Conservation (phyloP, 2,329 filamentous ascomycete species). For the Aspergillus vadensis region DNA sequence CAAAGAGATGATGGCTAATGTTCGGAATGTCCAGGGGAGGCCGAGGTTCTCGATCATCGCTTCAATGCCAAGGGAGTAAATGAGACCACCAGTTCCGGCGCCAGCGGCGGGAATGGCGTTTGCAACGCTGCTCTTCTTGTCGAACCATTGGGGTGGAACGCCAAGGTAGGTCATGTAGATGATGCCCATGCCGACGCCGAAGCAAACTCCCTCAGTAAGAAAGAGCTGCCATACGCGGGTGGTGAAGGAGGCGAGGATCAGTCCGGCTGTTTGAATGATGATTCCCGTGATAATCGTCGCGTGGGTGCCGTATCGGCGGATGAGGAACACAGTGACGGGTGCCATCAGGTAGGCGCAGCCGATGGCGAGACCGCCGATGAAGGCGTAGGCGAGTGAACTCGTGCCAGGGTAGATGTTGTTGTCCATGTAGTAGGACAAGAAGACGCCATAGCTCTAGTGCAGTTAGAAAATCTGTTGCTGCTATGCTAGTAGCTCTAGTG, state of each 20-base stretch:
- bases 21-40: conserved; percentile 47
- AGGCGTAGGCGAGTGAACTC: conserved; percentile 3
- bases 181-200: conserved; percentile 45
- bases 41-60: conserved; percentile 41
- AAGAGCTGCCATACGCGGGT: conserved; percentile 44
- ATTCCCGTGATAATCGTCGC: conserved; percentile 25
- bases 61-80: conserved; percentile 37
- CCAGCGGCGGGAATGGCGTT: conserved; percentile 45
- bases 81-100: conserved; percentile 44
- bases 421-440: conserved; percentile 11
- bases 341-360: conserved; percentile 10
- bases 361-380: conserved; percentile 9
- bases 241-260: conserved; percentile 43
- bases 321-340: background rate
- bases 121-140: conserved; percentile 40
- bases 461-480: background rate
- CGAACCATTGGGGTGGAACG: conserved; percentile 49
- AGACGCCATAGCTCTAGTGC: conserved; percentile 5
- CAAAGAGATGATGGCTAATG: background rate
- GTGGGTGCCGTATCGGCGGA: background rate
- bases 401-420: conserved; percentile 5
- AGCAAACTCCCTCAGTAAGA: conserved; percentile 44
- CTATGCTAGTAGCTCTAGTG: background rate
- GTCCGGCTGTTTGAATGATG: conserved; percentile 37
- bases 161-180: conserved; percentile 44